A percentile compares a stretch with the other conserved stretches of the same genome.
These are phyloP conservation scores for Alopecurus myosuroides DNA, from an alignment of 176 grass and related monocot genomes.

Conservation along the genomic window DNA sequence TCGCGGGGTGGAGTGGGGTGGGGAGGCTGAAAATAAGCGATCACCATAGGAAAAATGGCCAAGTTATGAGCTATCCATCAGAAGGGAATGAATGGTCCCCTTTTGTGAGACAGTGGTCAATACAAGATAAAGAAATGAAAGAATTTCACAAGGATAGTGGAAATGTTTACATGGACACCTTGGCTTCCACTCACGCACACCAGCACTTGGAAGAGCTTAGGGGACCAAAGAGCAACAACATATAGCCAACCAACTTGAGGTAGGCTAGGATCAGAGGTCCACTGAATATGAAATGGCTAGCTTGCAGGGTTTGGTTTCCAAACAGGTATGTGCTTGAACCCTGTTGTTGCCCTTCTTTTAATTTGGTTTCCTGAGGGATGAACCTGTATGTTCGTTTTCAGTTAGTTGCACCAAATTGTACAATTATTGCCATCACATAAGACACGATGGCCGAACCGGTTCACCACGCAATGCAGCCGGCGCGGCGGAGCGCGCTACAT, in stretches of 20 bases:
- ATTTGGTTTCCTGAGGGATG: slow-evolving; percentile 6
- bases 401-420: slow-evolving; percentile 42
- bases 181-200: slow-evolving; percentile 37
- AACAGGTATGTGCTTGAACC: slow-evolving; percentile 39
- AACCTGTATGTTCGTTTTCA: slow-evolving; percentile 20
- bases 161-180: slow-evolving; percentile 35
- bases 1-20: too few relatives aligned
- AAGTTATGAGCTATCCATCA: not conserved
- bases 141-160: slow-evolving; percentile 28
- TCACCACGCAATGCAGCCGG: too few relatives aligned
- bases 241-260: slow-evolving; percentile 16
- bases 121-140: slow-evolving; percentile 2
- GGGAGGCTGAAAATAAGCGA: not conserved
- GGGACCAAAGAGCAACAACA: slow-evolving; percentile 8
- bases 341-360: not conserved
- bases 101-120: slow-evolving; percentile 3
- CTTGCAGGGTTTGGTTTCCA: slow-evolving; percentile 47
- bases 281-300: slow-evolving; percentile 52
- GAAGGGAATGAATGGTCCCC: not conserved
- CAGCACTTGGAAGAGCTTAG: not conserved
- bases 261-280: not conserved
- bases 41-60: not conserved
- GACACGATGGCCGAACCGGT: too few relatives aligned
- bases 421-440: slow-evolving; percentile 4
- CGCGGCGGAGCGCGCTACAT: too few relatives aligned